These are phyloP conservation scores for Ploettnerulaceae sp. DNA, from an alignment of 2,329 filamentous ascomycete species.

Conservation along the genomic window DNA sequence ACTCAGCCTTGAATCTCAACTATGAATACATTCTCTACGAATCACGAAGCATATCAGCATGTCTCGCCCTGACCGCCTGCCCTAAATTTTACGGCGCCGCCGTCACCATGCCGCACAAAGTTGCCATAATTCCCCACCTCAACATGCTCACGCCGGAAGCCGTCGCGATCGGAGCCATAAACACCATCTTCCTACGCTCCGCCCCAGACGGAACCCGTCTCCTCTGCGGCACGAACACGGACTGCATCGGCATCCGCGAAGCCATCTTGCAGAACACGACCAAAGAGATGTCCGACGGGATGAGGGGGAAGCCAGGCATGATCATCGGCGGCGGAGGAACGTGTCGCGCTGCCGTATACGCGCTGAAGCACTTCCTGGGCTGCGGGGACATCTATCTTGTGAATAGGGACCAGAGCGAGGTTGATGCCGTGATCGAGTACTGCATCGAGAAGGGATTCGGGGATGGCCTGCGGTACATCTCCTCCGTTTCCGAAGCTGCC, in stretches of 20 bases:
- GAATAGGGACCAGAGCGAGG: conserved; percentile 65
- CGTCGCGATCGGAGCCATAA: conserved; percentile 69
- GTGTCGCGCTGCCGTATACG: conserved; percentile 72
- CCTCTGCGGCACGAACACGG: conserved; percentile 74
- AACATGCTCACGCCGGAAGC: conserved; percentile 71
- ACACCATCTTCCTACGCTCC: conserved; percentile 66
- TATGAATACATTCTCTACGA: conserved; percentile 52
- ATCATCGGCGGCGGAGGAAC: conserved; percentile 76
- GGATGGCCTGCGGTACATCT: conserved; percentile 55
- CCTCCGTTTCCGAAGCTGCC: conserved; percentile 55
- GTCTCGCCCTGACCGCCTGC: conserved; percentile 48
- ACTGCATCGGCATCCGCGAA: conserved; percentile 73
- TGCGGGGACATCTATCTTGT: conserved; percentile 69
- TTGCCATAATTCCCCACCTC: conserved; percentile 67
- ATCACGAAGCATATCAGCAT: conserved; percentile 45
- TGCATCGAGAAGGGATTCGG: conserved; percentile 57
- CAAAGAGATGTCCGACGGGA: conserved; percentile 40
- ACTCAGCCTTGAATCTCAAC: conserved; percentile 44
- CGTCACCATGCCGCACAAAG: conserved; percentile 82
- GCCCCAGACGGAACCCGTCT: conserved; percentile 30
- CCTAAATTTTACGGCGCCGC: conserved; percentile 62
- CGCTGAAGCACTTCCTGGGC: conserved; percentile 64
- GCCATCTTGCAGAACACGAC: conserved; percentile 57
- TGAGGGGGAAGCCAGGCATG: conserved; percentile 59
- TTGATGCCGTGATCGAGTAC: conserved; percentile 61